Evolutionary conservation across 345 rosid genomes (phyloP).

Genomic region (Lagerstroemia speciosa): DNA sequence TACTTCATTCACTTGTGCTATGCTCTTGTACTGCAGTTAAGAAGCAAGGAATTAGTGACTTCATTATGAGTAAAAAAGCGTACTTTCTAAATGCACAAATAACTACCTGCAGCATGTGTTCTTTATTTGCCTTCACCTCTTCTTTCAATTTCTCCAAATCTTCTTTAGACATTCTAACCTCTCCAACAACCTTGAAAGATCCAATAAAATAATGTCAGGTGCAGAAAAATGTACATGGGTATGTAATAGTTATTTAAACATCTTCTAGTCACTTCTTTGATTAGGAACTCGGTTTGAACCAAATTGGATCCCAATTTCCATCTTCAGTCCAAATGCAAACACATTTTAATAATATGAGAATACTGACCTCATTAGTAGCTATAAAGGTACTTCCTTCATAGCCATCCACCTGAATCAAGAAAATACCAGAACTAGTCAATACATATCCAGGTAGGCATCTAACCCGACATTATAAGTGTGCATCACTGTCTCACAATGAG

Average conservation of each 20-base stretch:
- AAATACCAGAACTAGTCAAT: neutral
- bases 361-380: constrained; percentile 59
- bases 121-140: constrained; percentile 70
- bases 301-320: neutral
- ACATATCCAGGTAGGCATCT: neutral
- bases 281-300: neutral
- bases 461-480: no score
- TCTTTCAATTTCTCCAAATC: constrained; percentile 63
- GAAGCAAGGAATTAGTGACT: neutral
- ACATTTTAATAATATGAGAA: neutral
- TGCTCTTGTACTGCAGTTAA: constrained; percentile 73
- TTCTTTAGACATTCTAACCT: constrained; percentile 48
- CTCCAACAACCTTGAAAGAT: constrained; percentile 30
- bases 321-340: neutral
- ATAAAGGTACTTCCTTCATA: constrained; percentile 25
- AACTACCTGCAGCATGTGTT: constrained; percentile 93
- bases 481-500: no score
- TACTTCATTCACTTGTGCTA: constrained; percentile 85
- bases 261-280: neutral
- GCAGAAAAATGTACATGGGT: neutral
- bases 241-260: no score
- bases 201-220: neutral
- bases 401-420: constrained; percentile 17
- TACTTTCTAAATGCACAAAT: constrained; percentile 5
- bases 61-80: neutral